phyloP scores from a whole-genome alignment of 208 protist species.

The Naegleria fowleri region DNA sequence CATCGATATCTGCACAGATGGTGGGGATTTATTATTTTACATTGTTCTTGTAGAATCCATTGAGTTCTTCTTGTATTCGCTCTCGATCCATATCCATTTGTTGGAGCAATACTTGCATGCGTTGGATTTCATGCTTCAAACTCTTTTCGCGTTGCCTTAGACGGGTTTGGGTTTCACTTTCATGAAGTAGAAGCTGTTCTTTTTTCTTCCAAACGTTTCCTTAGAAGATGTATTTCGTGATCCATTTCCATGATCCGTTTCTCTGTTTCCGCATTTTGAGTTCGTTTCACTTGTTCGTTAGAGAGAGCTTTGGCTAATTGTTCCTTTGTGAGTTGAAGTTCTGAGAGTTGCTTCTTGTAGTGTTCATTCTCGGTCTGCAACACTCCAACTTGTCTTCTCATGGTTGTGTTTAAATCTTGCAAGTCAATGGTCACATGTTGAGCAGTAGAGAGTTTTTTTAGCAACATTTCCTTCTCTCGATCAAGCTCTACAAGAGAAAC shows the following conservation, averaged over 20 bases:
- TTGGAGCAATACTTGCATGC: neutral
- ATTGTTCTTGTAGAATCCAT: neutral
- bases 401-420: neutral
- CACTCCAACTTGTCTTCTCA: neutral
- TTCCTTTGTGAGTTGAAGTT: neutral
- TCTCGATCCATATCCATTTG: neutral
- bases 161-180: neutral
- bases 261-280: neutral
- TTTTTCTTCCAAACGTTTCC: neutral
- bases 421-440: neutral
- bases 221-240: neutral
- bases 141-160: neutral
- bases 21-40: no score
- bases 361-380: neutral
- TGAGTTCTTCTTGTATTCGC: neutral
- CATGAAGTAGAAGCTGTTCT: neutral
- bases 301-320: neutral
- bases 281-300: neutral
- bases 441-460: neutral
- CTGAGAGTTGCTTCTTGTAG: neutral
- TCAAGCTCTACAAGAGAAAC: neutral
- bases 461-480: neutral
- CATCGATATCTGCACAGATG: no score
- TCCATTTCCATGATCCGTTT: neutral
- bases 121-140: neutral